These are phyloP conservation scores for Pseudisothecium myosuroides DNA, from an alignment of 225 moss, liverwort and hornwort species.

Conservation along the genomic window DNA sequence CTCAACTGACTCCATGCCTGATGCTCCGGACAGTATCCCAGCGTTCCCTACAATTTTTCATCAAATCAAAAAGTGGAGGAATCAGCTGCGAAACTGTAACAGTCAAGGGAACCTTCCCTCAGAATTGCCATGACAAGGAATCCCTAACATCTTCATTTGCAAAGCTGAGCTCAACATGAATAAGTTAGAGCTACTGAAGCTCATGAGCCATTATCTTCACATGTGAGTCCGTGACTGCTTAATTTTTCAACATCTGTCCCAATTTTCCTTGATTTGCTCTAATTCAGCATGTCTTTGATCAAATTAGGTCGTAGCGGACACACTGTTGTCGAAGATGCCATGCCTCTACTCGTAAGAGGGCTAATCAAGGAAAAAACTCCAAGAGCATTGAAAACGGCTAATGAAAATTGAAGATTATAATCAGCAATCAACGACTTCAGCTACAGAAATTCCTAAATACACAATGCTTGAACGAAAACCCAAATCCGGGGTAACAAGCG, in stretches of 20 bases:
- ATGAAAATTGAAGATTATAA: not conserved
- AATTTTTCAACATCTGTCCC: too few species aligned
- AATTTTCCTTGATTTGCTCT: not conserved
- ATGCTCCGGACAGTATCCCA: conserved; percentile 62
- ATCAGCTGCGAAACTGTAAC: not conserved
- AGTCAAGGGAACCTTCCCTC: not conserved
- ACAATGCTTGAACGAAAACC: not conserved
- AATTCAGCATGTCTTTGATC: not conserved
- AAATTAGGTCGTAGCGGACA: not conserved
- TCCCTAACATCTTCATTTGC: not conserved
- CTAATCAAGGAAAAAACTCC: not conserved
- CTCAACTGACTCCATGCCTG: conserved; percentile 60
- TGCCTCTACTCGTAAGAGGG: not conserved
- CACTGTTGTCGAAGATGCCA: not conserved
- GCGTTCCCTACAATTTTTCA: conserved; percentile 53
- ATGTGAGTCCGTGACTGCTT: not conserved
- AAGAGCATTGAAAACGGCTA: too few species aligned
- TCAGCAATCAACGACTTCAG: not conserved
- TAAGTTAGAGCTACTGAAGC: not conserved
- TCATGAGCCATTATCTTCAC: not conserved
- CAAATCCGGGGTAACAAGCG: not conserved
- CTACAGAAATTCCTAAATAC: not conserved
- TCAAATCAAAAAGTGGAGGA: not conserved
- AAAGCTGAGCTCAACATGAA: not conserved
- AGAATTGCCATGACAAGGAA: not conserved